Base-by-base conservation (phyloP, 805 yeast species). In the Scheffersomyces lignosus region DNA sequence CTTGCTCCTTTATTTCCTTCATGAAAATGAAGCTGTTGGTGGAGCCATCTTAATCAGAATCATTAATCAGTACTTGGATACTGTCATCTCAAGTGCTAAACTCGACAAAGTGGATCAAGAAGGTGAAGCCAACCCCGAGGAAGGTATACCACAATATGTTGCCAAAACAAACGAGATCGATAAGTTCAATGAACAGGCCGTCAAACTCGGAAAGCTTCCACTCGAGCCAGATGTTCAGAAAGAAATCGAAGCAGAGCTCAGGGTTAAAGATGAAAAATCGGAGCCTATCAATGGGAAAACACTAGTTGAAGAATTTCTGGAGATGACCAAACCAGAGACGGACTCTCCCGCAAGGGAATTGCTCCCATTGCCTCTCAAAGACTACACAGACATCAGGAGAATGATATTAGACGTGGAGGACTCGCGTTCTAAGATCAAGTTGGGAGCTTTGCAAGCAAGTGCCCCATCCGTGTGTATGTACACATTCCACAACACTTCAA, bases 401-500 rank as follows among this genome's bases (percentile, higher is more conserved):
- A 91, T 86, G 55, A 81, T 91, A 15, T 71, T 79, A 43, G 77
- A 80, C 40, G 87, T 93, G 20, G 87, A 80, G 51, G 98, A 91
- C 60, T 79, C 91, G 6, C 73, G 96, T 41, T 77, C 86, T 23
- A 78, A 83, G 44, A 80, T 91, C 41, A 75, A 71, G 47, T 58
- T 91, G 34, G 86, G 80, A 16, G 71, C 82, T 4, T 62, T 77
- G 22, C 96, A 86, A 62, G 84, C 95, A 3, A 71, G 88, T 15
- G 77, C 91, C 17, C 99, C 99, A 15, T 85, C 95, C 38, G 96
- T 91, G 24, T 93, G 98, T 62, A 87, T 91, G 96, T 93, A 93
- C 68, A 91, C 98, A 1, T 90, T 93, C 67, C 99, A 93, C 70
- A 93, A 93, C 63, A 87, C 97, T 8, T 83, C 87, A 56, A 83